phyloP scores from a whole-genome alignment of 192 early-diverging fungal species.

The Phlyctochytrium planicorne region DNA sequence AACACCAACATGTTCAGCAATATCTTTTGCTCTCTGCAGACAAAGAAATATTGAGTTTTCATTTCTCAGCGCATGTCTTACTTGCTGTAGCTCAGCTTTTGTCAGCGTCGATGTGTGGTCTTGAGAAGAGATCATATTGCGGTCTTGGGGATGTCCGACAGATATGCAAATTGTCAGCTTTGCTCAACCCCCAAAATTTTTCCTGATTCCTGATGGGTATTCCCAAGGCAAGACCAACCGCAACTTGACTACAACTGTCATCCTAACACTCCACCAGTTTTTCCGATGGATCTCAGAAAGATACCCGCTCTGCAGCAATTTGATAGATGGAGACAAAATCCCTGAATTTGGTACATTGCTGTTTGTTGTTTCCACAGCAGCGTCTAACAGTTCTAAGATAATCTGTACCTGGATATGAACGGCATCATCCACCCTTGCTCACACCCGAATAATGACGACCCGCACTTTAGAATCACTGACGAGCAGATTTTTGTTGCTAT shows the following conservation, averaged over 20 bases:
- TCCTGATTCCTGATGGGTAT: constrained; percentile 36
- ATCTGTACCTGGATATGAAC: constrained; percentile 99
- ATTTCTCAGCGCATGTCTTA: background rate
- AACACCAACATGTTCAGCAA: background rate
- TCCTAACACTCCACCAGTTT: constrained; percentile 71
- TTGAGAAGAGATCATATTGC: background rate
- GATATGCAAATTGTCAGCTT: too few relatives aligned
- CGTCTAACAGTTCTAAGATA: constrained; percentile 64
- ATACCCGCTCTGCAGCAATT: constrained; percentile 91
- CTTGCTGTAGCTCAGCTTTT: background rate
- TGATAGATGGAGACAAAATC: constrained; percentile 86
- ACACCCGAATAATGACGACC: constrained; percentile 87
- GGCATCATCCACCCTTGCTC: constrained; percentile 96
- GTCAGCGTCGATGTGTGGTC: too few relatives aligned
- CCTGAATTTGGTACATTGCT: constrained; percentile 82
- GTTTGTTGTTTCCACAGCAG: background rate
- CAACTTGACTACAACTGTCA: background rate
- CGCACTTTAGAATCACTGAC: constrained; percentile 85
- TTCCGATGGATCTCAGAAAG: constrained; percentile 98
- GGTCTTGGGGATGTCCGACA: too few relatives aligned
- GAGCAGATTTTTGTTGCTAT: constrained; percentile 91
- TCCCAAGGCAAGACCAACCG: constrained; percentile 29
- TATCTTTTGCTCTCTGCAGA: constrained; percentile 1
- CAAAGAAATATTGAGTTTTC: background rate
- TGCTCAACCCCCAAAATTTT: background rate